These are phyloP conservation scores for Ephemerocybe angulata DNA, from an alignment of 768 basidiomycete species.

Conservation along the genomic window DNA sequence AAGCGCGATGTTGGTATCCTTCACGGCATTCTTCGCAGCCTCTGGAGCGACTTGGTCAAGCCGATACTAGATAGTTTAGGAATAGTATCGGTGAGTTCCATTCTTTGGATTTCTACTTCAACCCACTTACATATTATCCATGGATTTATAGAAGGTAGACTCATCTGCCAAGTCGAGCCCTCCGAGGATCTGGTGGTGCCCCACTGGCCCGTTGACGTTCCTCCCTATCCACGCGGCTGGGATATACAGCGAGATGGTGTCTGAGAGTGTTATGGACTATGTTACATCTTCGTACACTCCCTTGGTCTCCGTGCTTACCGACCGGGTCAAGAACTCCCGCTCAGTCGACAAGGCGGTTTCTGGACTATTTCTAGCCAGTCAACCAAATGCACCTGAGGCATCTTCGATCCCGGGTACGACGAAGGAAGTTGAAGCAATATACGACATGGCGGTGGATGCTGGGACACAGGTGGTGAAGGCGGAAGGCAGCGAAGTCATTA, in stretches of 20 bases:
- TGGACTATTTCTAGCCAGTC: neutral
- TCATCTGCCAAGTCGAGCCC: neutral
- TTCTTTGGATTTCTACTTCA: neutral
- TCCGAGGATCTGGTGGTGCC: slow-evolving; percentile 22
- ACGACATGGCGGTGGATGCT: neutral
- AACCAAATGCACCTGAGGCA: neutral
- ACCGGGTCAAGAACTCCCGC: neutral
- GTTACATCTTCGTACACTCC: slow-evolving; percentile 20
- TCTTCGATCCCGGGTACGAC: slow-evolving; percentile 9
- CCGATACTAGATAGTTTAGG: slow-evolving; percentile 3
- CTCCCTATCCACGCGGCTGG: slow-evolving; percentile 39
- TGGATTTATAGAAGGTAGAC: neutral
- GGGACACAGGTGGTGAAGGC: slow-evolving; percentile 18
- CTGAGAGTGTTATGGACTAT: slow-evolving; percentile 8
- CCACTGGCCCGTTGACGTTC: slow-evolving; percentile 27
- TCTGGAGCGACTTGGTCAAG: slow-evolving; percentile 3
- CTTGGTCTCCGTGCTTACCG: slow-evolving; percentile 9
- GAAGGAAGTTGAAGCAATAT: slow-evolving; percentile 6
- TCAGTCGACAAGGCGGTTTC: too few relatives aligned
- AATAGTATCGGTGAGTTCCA: neutral
- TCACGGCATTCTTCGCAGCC: neutral
- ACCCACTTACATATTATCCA: too few relatives aligned
- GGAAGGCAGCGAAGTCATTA: slow-evolving; percentile 10
- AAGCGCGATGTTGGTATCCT: neutral
- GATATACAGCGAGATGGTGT: slow-evolving; percentile 16